Percentiles rank a stretch among this genome's conserved stretches.
Evolutionary conservation across 2,329 filamentous ascomycete genomes (phyloP).

Genomic region (Sodiomyces alkalinus): DNA sequence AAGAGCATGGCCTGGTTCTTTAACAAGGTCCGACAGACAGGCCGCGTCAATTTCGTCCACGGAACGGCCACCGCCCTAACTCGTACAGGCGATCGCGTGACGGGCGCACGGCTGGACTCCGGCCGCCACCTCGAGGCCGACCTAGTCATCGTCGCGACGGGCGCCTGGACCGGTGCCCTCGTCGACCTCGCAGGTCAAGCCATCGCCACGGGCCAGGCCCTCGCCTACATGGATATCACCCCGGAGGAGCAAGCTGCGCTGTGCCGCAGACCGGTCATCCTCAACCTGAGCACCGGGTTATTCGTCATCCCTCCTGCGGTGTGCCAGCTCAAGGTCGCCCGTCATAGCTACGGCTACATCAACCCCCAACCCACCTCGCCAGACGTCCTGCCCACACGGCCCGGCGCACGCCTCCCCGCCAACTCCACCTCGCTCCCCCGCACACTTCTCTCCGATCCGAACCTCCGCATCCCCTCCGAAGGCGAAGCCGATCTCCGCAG

Average conservation of each 20-base stretch:
- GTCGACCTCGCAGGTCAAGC: slow-evolving; percentile 64
- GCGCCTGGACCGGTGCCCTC: slow-evolving; percentile 71
- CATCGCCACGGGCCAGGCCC: slow-evolving; percentile 65
- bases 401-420: background rate
- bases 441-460: slow-evolving; percentile 33
- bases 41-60: slow-evolving; percentile 39
- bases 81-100: slow-evolving; percentile 15
- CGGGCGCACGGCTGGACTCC: slow-evolving; percentile 38
- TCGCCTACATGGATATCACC: slow-evolving; percentile 65
- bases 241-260: slow-evolving; percentile 53
- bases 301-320: slow-evolving; percentile 59
- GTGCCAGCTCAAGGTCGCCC: slow-evolving; percentile 50
- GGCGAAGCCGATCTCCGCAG: slow-evolving; percentile 45
- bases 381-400: slow-evolving; percentile 1
- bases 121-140: slow-evolving; percentile 43
- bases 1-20: slow-evolving; percentile 52
- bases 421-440: slow-evolving; percentile 21
- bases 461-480: slow-evolving; percentile 38
- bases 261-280: slow-evolving; percentile 50
- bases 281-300: slow-evolving; percentile 56
- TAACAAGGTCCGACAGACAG: slow-evolving; percentile 33
- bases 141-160: slow-evolving; percentile 66
- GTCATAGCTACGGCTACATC: slow-evolving; percentile 54
- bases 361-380: slow-evolving; percentile 20
- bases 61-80: slow-evolving; percentile 27